Evolutionary conservation across 352 stramenopile genomes (phyloP).

Genomic region (Aphanomyces invadans): DNA sequence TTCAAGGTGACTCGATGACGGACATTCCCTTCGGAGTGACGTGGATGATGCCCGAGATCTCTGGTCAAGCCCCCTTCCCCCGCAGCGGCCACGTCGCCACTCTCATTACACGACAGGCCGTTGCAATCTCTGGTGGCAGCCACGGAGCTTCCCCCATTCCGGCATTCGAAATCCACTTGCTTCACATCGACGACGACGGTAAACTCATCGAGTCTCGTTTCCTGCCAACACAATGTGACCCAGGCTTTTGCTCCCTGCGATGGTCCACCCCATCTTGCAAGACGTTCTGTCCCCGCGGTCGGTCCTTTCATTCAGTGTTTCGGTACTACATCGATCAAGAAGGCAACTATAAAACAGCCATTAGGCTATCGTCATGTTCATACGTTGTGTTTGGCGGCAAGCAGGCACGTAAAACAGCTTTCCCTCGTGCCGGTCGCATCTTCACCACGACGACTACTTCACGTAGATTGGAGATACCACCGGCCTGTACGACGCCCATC

Average conservation of each 20-base stretch:
- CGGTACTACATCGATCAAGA: constrained; percentile 29
- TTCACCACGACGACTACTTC: too few relatives aligned
- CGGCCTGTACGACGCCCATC: constrained; percentile 33
- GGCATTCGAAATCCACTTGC: constrained; percentile 26
- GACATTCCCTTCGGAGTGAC: too few relatives aligned
- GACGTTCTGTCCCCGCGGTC: constrained; percentile 30
- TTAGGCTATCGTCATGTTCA: constrained; percentile 27
- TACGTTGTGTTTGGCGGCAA: constrained; percentile 58
- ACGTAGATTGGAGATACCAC: constrained; percentile 70
- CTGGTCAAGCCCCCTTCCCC: constrained; percentile 33
- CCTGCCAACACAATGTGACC: background rate
- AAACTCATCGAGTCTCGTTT: constrained; percentile 33
- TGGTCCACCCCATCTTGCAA: constrained; percentile 42
- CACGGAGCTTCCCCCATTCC: constrained; percentile 46
- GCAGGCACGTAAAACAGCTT: constrained; percentile 39
- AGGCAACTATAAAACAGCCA: background rate
- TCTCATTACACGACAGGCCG: constrained; percentile 33
- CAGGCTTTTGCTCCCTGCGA: constrained; percentile 32
- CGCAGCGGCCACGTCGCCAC: constrained; percentile 45
- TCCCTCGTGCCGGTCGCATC: too few relatives aligned
- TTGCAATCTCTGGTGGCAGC: constrained; percentile 59
- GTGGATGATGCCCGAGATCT: constrained; percentile 36
- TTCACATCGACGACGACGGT: constrained; percentile 31
- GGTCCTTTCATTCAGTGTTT: constrained; percentile 50
- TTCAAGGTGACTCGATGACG: too few relatives aligned